phyloP scores from a whole-genome alignment of 176 grass and related monocot species.

The Urochloa ruziziensis region DNA sequence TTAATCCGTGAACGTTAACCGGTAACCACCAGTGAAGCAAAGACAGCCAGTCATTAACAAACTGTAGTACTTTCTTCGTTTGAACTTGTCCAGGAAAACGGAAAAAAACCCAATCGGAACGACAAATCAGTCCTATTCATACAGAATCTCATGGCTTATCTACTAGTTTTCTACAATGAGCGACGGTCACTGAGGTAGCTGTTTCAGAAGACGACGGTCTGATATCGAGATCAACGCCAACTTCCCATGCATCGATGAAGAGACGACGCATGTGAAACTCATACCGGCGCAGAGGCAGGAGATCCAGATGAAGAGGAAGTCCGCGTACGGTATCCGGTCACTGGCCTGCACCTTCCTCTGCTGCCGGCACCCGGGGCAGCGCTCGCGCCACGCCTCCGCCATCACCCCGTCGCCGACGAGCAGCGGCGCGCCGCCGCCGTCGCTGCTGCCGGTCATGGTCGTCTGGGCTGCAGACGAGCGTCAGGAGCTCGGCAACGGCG shows the following conservation, averaged over 20 bases:
- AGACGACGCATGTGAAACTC: neutral
- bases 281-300: constrained; percentile 42
- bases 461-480: neutral
- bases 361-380: constrained; percentile 57
- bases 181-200: neutral
- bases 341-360: constrained; percentile 31
- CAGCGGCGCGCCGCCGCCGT: neutral
- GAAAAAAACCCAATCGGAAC: too few species aligned
- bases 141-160: neutral
- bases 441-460: neutral
- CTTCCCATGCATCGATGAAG: neutral
- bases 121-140: neutral
- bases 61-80: too few species aligned
- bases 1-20: neutral
- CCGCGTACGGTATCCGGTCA: constrained; percentile 38
- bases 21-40: neutral
- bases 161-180: neutral
- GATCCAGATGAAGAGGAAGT: constrained; percentile 61
- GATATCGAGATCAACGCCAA: neutral
- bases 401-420: neutral
- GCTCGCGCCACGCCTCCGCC: constrained; percentile 27
- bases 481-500: neutral
- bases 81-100: too few species aligned
- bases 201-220: too few species aligned
- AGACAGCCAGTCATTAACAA: neutral